Base-by-base conservation (phyloP, 2,329 filamentous ascomycete species). In the Apiospora marii region DNA sequence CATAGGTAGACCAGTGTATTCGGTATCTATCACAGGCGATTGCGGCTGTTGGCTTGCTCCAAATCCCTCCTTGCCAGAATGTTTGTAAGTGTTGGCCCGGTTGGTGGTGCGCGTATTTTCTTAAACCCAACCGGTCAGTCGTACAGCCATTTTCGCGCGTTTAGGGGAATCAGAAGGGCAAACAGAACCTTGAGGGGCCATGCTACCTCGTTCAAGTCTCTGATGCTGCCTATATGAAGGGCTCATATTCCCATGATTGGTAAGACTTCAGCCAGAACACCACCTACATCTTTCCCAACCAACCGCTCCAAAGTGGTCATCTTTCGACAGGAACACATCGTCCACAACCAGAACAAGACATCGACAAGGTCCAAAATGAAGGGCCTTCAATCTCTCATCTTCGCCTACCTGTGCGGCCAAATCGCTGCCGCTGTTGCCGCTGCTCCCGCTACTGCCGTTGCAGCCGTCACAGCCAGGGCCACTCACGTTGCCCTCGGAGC, bases 341-440 rank as follows among this genome's bases (percentile, higher is more conserved):
- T 22, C 30, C 19, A 61, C 30, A 37, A 37, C 7, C 53, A 37
- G 30, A 61, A 12, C 53, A 34, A 12, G 8, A 22, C 16, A 61
- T 61, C 53, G 27, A n/a, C 30, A 61, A 61, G 30, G 19, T 37
- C 53, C 30, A 61, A 61, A 12, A 37, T 61, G 53, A 61, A 61
- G 53, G 27, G 30, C 30, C 30, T 61, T 61, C 19, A 37, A 5
- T 37, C 8, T 12, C 27, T 37, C 7, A 34, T 37, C 30, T 12
- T 61, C 19, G 8, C 53, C 27, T 61, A 61, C 53, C 30, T 61
- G 19, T 61, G 53, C 12, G 53, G 30, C 10, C 30, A 37, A n/a
- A 37, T 19, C 30, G 12, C 53, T 37, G 53, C 53, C 30, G 53
- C 30, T n/a, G 53, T 6, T 37, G 37, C 37, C 37, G 37, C 37